Conservation (phyloP, 2,329 filamentous ascomycete genomes). For the Fusarium globosum region DNA sequence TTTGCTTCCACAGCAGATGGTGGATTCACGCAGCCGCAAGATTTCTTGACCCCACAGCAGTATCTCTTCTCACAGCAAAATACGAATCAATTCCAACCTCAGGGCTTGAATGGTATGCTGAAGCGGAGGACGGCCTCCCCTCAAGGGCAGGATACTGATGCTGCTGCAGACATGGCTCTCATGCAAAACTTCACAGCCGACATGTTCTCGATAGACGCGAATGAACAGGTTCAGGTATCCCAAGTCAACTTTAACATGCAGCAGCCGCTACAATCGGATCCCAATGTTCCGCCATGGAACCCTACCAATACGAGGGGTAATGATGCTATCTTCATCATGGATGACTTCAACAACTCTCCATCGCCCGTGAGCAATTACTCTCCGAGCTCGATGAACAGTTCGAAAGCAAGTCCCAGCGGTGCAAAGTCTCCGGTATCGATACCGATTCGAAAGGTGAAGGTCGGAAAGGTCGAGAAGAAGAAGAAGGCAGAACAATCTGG, state of each 20-base stretch:
- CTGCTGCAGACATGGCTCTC: constrained; percentile 46
- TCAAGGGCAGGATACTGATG: constrained; percentile 35
- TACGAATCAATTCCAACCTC: constrained; percentile 36
- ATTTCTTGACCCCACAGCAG: constrained; percentile 53
- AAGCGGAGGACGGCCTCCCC: constrained; percentile 9
- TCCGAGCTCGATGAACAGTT: constrained; percentile 47
- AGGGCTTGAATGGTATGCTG: constrained; percentile 43
- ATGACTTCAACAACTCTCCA: constrained; percentile 52
- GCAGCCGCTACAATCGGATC: constrained; percentile 50
- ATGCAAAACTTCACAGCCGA: constrained; percentile 49
- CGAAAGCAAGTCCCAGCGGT: constrained; percentile 36
- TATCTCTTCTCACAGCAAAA: constrained; percentile 53
- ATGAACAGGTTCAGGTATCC: constrained; percentile 45
- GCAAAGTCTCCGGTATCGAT: constrained; percentile 47
- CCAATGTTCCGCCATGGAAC: constrained; percentile 57
- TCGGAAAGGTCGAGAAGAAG: constrained; percentile 59
- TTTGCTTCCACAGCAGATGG: constrained; percentile 48
- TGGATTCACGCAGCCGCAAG: constrained; percentile 48
- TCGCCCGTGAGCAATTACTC: constrained; percentile 48
- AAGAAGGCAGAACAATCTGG: constrained; percentile 52
- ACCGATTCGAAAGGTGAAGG: constrained; percentile 57
- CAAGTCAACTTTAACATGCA: constrained; percentile 52
- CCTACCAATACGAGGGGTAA: constrained; percentile 48
- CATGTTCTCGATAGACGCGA: constrained; percentile 41
- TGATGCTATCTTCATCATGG: constrained; percentile 52